phyloP scores from a whole-genome alignment of 768 basidiomycete genomes.

The Pilatotrama ljubarskyi region DNA sequence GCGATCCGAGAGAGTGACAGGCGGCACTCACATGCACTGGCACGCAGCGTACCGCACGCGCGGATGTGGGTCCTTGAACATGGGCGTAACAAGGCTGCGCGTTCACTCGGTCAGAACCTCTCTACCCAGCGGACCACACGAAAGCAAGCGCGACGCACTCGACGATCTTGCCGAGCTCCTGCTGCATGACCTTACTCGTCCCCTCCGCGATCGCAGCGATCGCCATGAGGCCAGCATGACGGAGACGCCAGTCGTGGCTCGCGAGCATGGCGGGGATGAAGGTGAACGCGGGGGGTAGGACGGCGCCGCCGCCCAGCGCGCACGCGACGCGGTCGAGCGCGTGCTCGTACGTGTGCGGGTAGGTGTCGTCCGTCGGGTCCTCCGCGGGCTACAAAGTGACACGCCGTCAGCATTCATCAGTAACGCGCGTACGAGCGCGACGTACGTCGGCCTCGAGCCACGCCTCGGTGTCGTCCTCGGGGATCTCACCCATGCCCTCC shows the following conservation, averaged over 20 bases:
- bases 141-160: constrained; percentile 49
- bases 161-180: constrained; percentile 79
- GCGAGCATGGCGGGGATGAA: constrained; percentile 82
- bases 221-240: constrained; percentile 86
- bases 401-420: neutral
- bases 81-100: constrained; percentile 67
- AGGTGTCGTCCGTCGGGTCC: constrained; percentile 61
- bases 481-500: constrained; percentile 80
- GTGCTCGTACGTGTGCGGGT: constrained; percentile 80
- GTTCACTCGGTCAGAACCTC: constrained; percentile 8
- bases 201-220: constrained; percentile 87
- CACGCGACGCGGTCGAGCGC: constrained; percentile 79
- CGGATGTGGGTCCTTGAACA: constrained; percentile 80
- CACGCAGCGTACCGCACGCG: constrained; percentile 75
- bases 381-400: constrained; percentile 61
- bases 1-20: constrained; percentile 4
- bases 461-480: constrained; percentile 54
- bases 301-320: constrained; percentile 72
- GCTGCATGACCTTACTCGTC: constrained; percentile 77
- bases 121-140: neutral
- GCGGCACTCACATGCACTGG: constrained; percentile 80
- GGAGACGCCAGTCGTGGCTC: constrained; percentile 79
- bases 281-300: constrained; percentile 80
- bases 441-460: constrained; percentile 81
- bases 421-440: neutral